Base-by-base conservation (phyloP, 2,329 filamentous ascomycete genomes). In the Chrysoporthe deuterocubensis region DNA sequence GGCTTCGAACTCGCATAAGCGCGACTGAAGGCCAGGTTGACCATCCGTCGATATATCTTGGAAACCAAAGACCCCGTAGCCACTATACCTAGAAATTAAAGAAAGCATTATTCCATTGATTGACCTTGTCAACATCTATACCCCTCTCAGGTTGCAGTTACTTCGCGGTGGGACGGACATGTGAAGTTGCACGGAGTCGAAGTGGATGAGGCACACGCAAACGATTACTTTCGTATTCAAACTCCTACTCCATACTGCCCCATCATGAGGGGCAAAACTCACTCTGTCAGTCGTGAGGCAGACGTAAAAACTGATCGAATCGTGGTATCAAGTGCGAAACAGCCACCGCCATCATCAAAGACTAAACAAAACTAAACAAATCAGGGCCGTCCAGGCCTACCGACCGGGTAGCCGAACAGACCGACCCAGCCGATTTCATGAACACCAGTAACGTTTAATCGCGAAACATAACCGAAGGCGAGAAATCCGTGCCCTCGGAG, bases 301-400 rank as follows among this genome's bases (percentile, higher is more conserved):
- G 4, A 32, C 3, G n/a, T 26, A 60, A 11, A 4, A 26, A 48
- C 13, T 32, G 43, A 44, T 26, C 44, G 40, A 60, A 60, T n/a
- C 59, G 43, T 61, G 59, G 59, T 61, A 61, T 61, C 59, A 61
- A 60, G 57, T 44, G 57, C 40, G 11, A 8, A 21, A 54, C n/a
- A 46, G 18, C 21, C 21, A 8, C 13, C 37, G 32, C 34, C 40
- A 16, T 61, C 8, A 57, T 57, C 34, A 40, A 34, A 48, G 32
- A 6, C 5, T 44, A 21, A 42, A 7, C 40, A 14, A 60, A 60
- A 44, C 34, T 18, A 6, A 40, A 16, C 34, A 60, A 60, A 26
- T 54, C 50, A 54, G 26, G 50, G 14, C 50, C 14, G 21, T 32
- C 34, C 34, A 57, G 16, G 40, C 34, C 54, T 4, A n/a, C 16